These are phyloP conservation scores for Fereydounia khargensis DNA, from an alignment of 1,284 basidiomycete genomes.

Conservation along the genomic window DNA sequence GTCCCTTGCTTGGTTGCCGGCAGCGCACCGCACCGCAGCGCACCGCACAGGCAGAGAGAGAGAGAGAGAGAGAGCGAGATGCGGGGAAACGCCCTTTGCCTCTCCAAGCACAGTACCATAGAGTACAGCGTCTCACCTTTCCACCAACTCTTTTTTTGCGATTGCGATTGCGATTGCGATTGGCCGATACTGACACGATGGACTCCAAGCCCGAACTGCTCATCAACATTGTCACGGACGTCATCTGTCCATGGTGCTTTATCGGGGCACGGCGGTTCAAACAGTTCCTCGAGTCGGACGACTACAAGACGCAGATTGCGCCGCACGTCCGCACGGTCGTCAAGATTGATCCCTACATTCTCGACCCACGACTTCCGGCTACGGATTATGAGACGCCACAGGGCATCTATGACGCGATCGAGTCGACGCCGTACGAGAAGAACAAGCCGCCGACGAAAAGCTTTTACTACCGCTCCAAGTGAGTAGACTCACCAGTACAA, in stretches of 20 bases:
- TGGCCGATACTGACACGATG: too few relatives aligned
- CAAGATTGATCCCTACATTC: slow-evolving; percentile 35
- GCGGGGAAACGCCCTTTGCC: too few relatives aligned
- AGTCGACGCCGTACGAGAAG: slow-evolving; percentile 25
- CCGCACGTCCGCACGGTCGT: slow-evolving; percentile 19
- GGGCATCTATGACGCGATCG: slow-evolving; percentile 30
- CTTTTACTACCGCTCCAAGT: too few relatives aligned
- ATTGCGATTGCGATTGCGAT: too few relatives aligned
- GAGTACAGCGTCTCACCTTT: too few relatives aligned
- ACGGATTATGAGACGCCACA: slow-evolving; percentile 14
- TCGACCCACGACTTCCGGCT: slow-evolving; percentile 31
- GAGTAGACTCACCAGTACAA: too few relatives aligned
- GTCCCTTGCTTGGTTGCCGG: too few relatives aligned
- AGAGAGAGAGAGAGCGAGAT: too few relatives aligned
- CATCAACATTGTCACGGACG: slow-evolving; percentile 25
- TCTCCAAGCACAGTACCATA: too few relatives aligned
- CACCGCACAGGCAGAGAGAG: too few relatives aligned
- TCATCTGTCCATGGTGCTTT: slow-evolving; percentile 42
- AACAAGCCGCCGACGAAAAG: slow-evolving; percentile 30
- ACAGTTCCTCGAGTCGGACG: slow-evolving; percentile 21
- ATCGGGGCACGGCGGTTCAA: slow-evolving; percentile 28
- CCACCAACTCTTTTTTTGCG: too few relatives aligned
- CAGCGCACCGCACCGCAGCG: too few relatives aligned
- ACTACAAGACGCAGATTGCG: slow-evolving; percentile 29
- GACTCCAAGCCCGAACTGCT: slow-evolving; percentile 28